Base-by-base conservation (phyloP, 768 basidiomycete genomes). In the Pleurotus sapidus region DNA sequence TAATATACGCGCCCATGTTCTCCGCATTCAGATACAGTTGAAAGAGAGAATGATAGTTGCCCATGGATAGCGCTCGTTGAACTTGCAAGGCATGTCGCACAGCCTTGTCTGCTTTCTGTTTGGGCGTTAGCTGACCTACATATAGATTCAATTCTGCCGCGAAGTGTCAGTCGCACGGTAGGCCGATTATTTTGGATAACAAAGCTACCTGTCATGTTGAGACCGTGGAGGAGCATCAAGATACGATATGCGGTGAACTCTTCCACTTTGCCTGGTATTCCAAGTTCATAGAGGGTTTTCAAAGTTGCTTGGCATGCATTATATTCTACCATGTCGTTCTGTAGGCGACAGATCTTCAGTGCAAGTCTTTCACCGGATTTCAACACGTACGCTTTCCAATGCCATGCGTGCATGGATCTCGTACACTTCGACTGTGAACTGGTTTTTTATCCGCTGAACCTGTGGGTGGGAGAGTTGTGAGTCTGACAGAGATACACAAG, bases 371-470 rank as follows among this genome's bases (percentile, higher is more conserved):
- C 39, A 24, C 14, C 11, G 20, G 49, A 48, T 46, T 40, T 18
- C 59, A 60, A 59, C 43, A 66, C 61, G 49, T 72, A 94, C 93
- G 65, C 85, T 87, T 81, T 95, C 93, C 40, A 99, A 77, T 45
- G 97, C 97, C 79, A 98, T 96, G 34, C 97, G 87, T 23, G 93
- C 97, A 74, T 99, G 97, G 39, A 96, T 97, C 70, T 99, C 97
- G 68, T 99, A 99, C 9, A 97, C 97, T 70, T 89, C 83, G 24
- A 96, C 94, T 5, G 97, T 98, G 66, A 99, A 97, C 56, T 96
- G 93, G 64, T 97, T 98, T 77, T 97, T 98, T 63, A 99, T 97
- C 30, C 97, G 88, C 76, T 99, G 97, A 20, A 99, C 96, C 96
- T 98, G 55, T 39, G 46, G 24, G 63, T 51, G 57, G 46, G 47